Evolutionary conservation across 768 basidiomycete species (phyloP), one percentile per base, ranked within the genome.

Genomic region (Auriscalpium microsporum): DNA sequence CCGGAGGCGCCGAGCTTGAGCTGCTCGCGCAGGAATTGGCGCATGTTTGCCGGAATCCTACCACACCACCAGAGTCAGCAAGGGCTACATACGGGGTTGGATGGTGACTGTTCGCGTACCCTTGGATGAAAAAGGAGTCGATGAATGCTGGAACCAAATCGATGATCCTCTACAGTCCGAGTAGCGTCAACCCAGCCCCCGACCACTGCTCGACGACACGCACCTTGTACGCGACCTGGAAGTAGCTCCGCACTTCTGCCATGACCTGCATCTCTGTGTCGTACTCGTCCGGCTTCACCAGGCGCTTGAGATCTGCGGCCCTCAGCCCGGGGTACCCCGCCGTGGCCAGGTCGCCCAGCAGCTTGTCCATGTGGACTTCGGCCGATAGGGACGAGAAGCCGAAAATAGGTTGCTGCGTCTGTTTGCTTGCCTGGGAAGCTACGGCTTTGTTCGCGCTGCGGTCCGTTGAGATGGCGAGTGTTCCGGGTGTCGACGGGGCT

Each of bases 181-280:
- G 28, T 28, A 28, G 28, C 28, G 28, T 28, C 28, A 28, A 7
- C 28, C 28, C 28, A 28, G 28, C 28, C 28, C 28, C 28, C 28
- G 28, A 28, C 28, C 28, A 28, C 28, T 28, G 28, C 28, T 28
- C 28, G 28, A 28, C 28, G 28, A 4, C 28, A 49, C 64, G 23
- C 28, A 73, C 77, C 66, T 77, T 78, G 63, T 73, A 77, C 0
- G 77, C 68, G 11, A 77, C 71, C 61, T 75, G 72, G 65, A 74
- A 77, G 59, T 78, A 77, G 14, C 75, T 75, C 9, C 70, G 63
- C 4, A 74, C 71, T 55, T 77, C 73, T 2, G 77, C 73, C 70
- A 73, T 73, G 8, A 74, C 69, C 14, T 65, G 53, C 33, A 78
- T 60, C 63, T 76, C 76, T 14, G 67, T 67, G 58, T 77, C 75